A percentile compares a stretch with the other conserved stretches of the same genome.
Evolutionary conservation across 2,329 filamentous ascomycete genomes (phyloP).

Genomic region (Aspergillus sp.): DNA sequence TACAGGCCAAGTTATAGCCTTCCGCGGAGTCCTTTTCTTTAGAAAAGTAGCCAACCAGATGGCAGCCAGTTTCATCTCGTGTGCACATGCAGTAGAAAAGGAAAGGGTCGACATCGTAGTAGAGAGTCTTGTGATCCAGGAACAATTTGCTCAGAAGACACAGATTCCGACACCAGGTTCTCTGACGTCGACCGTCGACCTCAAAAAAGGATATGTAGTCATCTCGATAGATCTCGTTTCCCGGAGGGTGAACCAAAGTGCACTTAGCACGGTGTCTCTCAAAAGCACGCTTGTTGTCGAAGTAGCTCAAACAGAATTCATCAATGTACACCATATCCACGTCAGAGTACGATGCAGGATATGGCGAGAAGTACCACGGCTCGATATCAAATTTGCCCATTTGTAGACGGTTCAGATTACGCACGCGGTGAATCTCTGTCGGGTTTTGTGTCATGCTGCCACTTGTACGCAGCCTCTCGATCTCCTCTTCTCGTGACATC

Average conservation of each 20-base stretch:
- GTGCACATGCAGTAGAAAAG: slow-evolving; percentile 97
- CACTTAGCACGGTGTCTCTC: slow-evolving; percentile 84
- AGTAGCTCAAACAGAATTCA: slow-evolving; percentile 94
- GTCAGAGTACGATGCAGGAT: slow-evolving; percentile 82
- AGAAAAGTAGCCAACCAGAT: slow-evolving; percentile 98
- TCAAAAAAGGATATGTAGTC: slow-evolving; percentile 92
- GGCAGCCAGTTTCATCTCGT: slow-evolving; percentile 84
- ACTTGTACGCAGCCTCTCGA: slow-evolving; percentile 88
- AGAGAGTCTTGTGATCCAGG: slow-evolving; percentile 95
- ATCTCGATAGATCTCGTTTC: slow-evolving; percentile 96
- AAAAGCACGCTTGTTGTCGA: slow-evolving; percentile 76
- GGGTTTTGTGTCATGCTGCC: slow-evolving; percentile 99
- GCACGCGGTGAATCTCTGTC: slow-evolving; percentile 89
- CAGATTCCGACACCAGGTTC: slow-evolving; percentile 97
- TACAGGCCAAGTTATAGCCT: slow-evolving; percentile 97
- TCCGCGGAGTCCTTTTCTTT: slow-evolving; percentile 98
- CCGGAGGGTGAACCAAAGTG: slow-evolving; percentile 83
- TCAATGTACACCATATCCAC: slow-evolving; percentile 92
- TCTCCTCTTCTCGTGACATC: slow-evolving; percentile 75
- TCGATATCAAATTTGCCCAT: slow-evolving; percentile 90
- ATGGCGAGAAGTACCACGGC: slow-evolving; percentile 98
- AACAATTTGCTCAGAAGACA: slow-evolving; percentile 95
- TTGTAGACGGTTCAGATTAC: slow-evolving; percentile 89
- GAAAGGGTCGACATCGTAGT: slow-evolving; percentile 97
- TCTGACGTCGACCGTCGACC: slow-evolving; percentile 93